These are phyloP conservation scores for Chrysosporium queenslandicum DNA, from an alignment of 2,329 filamentous ascomycete species.

Conservation along the genomic window DNA sequence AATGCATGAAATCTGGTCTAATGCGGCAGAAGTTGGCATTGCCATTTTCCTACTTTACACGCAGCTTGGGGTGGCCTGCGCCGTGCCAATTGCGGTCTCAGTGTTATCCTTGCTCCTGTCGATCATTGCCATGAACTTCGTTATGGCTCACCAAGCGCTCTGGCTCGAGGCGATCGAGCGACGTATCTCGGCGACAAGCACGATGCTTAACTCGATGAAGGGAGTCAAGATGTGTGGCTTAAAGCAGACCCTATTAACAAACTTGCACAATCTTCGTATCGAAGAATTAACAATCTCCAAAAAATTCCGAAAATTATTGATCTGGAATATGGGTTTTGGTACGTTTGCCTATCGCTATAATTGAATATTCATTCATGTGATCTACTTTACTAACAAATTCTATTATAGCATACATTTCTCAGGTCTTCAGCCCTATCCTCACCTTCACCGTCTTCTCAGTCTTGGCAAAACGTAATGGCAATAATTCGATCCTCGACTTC, in stretches of 20 bases:
- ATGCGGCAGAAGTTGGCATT: conserved; percentile 37
- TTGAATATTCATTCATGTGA: too few relatives aligned
- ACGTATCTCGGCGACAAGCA: conserved; percentile 41
- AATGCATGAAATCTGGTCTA: conserved; percentile 40
- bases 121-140: conserved; percentile 29
- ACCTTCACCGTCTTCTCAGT: conserved; percentile 39
- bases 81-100: conserved; percentile 37
- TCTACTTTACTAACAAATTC: conserved; percentile 15
- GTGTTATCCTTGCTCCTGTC: conserved; percentile 31
- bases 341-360: conserved; percentile 18
- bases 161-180: conserved; percentile 45
- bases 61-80: conserved; percentile 37
- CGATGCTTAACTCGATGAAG: conserved; percentile 43
- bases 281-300: conserved; percentile 36
- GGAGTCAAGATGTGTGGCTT: conserved; percentile 44
- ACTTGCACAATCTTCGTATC: conserved; percentile 32
- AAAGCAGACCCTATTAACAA: conserved; percentile 32
- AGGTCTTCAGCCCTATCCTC: conserved; percentile 37
- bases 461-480: conserved; percentile 30
- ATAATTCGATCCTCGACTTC: conserved; percentile 29
- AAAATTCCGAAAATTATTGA: conserved; percentile 33
- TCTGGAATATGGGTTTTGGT: conserved; percentile 35
- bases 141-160: conserved; percentile 33
- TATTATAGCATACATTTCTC: conserved; percentile 29
- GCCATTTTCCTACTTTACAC: conserved; percentile 36